These are phyloP conservation scores for Hemileia vastatrix DNA, from an alignment of 1,284 basidiomycete genomes.

Conservation along the genomic window DNA sequence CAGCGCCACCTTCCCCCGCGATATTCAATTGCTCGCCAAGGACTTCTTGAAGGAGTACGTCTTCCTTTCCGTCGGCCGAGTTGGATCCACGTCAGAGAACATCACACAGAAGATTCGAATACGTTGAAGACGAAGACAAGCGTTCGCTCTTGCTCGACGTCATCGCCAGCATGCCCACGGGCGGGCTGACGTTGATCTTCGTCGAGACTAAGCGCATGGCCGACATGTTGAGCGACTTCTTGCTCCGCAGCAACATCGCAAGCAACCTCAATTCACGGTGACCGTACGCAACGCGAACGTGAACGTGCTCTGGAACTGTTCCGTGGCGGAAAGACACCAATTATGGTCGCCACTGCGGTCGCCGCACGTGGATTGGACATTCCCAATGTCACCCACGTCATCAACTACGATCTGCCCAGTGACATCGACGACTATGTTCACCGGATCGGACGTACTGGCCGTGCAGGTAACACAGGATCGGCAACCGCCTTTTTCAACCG, in stretches of 20 bases:
- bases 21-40: conserved; percentile 70
- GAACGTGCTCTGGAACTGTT: conserved; percentile 91
- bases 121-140: conserved; percentile 94
- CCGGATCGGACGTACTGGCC: conserved; percentile 96
- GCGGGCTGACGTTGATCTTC: conserved; percentile 85
- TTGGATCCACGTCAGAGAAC: conserved; percentile 97
- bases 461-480: conserved; percentile 92
- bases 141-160: conserved; percentile 91
- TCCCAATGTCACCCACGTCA: conserved; percentile 95
- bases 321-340: conserved; percentile 84
- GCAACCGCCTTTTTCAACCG: conserved; percentile 88
- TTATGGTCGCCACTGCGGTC: conserved; percentile 95
- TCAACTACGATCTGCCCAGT: conserved; percentile 94
- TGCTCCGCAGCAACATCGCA: conserved; percentile 69
- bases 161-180: conserved; percentile 49
- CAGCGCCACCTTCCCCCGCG: conserved; percentile 95
- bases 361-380: conserved; percentile 98
- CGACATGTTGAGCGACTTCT: conserved; percentile 92
- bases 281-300: conserved; percentile 93
- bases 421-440: conserved; percentile 99
- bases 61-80: conserved; percentile 95
- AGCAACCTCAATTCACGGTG: conserved; percentile 95
- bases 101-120: conserved; percentile 94
- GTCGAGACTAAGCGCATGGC: conserved; percentile 99
- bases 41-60: conserved; percentile 58